These are phyloP conservation scores for Allium sativum DNA, from an alignment of 106 monocot genomes.

Conservation along the genomic window DNA sequence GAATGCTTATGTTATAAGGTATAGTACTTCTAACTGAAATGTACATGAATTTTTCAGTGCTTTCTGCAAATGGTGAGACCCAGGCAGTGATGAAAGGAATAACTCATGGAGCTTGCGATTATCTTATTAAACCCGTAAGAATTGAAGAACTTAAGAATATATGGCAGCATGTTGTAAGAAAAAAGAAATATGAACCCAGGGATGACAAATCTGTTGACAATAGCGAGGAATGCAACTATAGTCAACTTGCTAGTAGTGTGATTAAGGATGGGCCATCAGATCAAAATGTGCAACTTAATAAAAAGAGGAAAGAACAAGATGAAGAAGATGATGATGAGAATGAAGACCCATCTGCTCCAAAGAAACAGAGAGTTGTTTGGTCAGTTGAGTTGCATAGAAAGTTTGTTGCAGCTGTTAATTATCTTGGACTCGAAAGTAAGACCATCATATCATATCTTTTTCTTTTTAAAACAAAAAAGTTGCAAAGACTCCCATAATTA, in stretches of 20 bases:
- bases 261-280: constrained; percentile 15
- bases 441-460: not conserved
- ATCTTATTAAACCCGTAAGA: constrained; percentile 31
- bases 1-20: too few relatives aligned
- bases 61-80: constrained; percentile 27
- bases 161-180: constrained; percentile 38
- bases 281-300: constrained; percentile 5
- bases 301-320: constrained; percentile 39
- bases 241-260: constrained; percentile 14
- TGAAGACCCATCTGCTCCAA: constrained; percentile 27
- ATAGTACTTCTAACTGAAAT: too few relatives aligned
- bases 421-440: constrained; percentile 66
- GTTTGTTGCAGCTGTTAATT: constrained; percentile 66
- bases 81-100: constrained; percentile 34
- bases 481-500: too few relatives aligned
- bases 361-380: constrained; percentile 67
- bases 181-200: constrained; percentile 10
- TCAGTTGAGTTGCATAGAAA: constrained; percentile 47
- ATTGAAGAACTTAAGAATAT: constrained; percentile 33
- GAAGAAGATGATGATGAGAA: constrained; percentile 42
- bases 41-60: constrained; percentile 9
- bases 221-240: constrained; percentile 12
- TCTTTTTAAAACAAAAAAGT: not conserved
- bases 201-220: constrained; percentile 4
- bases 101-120: constrained; percentile 36